A percentile compares a stretch with the other conserved stretches of the same genome.
These are phyloP conservation scores for Wickerhamomyces sp. DNA, from an alignment of 1,139 yeast species.

Conservation along the genomic window DNA sequence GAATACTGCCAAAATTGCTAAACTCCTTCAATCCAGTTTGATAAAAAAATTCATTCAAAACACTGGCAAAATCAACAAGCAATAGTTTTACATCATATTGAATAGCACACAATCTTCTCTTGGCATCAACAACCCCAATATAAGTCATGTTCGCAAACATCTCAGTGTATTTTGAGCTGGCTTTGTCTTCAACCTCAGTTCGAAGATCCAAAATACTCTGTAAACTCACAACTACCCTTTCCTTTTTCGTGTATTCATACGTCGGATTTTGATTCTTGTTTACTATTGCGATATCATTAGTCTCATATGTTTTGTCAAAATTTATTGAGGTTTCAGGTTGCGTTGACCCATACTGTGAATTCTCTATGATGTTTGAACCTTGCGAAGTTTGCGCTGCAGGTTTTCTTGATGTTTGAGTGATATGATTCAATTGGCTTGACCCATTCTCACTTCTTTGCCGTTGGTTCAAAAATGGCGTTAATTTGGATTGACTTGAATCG, in stretches of 20 bases:
- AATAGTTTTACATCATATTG: conserved; percentile 78
- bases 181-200: conserved; percentile 39
- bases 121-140: conserved; percentile 78
- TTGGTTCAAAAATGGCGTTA: conserved; percentile 37
- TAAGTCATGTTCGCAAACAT: conserved; percentile 66
- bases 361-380: background rate
- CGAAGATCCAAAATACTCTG: conserved; percentile 55
- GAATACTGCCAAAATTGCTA: conserved; percentile 70
- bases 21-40: conserved; percentile 77
- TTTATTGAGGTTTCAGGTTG: no score
- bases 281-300: no score
- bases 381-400: no score
- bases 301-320: no score
- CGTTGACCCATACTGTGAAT: background rate
- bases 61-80: conserved; percentile 74
- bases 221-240: conserved; percentile 38
- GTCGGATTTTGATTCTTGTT: conserved; percentile 12
- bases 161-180: conserved; percentile 54
- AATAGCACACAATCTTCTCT: conserved; percentile 66
- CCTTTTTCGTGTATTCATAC: conserved; percentile 13
- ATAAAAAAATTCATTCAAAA: conserved; percentile 68
- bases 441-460: background rate
- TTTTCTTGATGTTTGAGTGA: no score
- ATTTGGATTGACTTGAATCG: conserved; percentile 61
- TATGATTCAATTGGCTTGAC: background rate